Conservation (phyloP, 495 filamentous ascomycete species). For the Tuber calosporum region DNA sequence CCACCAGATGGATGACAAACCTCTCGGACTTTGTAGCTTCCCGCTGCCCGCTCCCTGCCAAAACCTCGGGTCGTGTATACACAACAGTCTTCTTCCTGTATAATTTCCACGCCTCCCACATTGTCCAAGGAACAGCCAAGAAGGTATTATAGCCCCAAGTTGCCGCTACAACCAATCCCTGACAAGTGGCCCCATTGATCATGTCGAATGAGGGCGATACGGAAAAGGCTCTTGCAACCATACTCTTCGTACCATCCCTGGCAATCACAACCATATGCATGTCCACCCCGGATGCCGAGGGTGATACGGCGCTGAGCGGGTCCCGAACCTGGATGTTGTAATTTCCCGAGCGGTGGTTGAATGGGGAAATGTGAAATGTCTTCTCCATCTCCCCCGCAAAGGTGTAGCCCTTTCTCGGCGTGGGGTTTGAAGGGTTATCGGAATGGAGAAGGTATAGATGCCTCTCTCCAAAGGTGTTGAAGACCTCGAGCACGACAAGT, state of each 20-base stretch:
- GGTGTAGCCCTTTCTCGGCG: conserved; percentile 26
- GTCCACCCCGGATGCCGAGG: conserved; percentile 28
- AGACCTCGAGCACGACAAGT: conserved; percentile 66
- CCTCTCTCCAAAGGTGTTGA: conserved; percentile 70
- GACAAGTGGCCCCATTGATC: conserved; percentile 29
- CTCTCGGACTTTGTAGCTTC: conserved; percentile 37
- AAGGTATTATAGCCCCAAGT: conserved; percentile 41
- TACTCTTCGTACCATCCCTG: conserved; percentile 37
- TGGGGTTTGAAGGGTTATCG: conserved; percentile 31
- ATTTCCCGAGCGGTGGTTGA: conserved; percentile 49
- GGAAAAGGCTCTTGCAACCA: conserved; percentile 40
- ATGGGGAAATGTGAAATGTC: conserved; percentile 68
- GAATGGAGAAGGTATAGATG: conserved; percentile 54
- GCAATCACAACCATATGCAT: conserved; percentile 40
- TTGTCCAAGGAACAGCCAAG: conserved; percentile 38
- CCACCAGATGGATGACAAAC: conserved; percentile 14
- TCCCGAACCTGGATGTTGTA: conserved; percentile 41
- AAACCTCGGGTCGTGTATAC: conserved; percentile 38
- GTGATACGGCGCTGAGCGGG: conserved; percentile 31
- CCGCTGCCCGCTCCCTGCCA: conserved; percentile 33
- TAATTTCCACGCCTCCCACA: conserved; percentile 40
- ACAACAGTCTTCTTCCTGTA: conserved; percentile 38
- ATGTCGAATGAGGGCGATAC: conserved; percentile 36
- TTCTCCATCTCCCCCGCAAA: conserved; percentile 54
- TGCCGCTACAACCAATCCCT: conserved; percentile 30